Evolutionary conservation across 495 filamentous ascomycete genomes (phyloP).

Genomic region (Penicillium nucicola): DNA sequence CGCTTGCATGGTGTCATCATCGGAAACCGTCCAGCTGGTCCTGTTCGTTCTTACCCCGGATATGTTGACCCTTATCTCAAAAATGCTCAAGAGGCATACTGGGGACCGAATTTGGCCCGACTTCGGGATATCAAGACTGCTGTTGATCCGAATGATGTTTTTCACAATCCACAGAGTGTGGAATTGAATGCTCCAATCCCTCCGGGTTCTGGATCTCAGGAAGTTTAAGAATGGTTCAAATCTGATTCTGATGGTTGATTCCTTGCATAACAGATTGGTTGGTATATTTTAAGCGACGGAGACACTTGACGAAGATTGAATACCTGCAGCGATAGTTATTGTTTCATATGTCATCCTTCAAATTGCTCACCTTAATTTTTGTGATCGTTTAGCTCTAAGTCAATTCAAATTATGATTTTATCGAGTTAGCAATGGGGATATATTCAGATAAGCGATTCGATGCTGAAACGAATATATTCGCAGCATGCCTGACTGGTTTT

Average conservation of each 20-base stretch:
- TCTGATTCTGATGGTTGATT: not conserved
- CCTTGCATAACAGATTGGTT: not conserved
- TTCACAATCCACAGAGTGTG: slow-evolving; percentile 61
- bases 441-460: too few species aligned
- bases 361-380: too few species aligned
- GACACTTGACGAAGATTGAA: not conserved
- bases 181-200: not conserved
- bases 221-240: not conserved
- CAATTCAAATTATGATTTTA: too few species aligned
- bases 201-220: not conserved
- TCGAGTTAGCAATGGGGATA: too few species aligned
- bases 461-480: too few species aligned
- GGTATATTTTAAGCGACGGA: not conserved
- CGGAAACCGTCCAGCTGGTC: slow-evolving; percentile 19
- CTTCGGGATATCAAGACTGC: slow-evolving; percentile 52
- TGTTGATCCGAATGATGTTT: slow-evolving; percentile 56
- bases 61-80: slow-evolving; percentile 64
- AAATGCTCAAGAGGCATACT: slow-evolving; percentile 50
- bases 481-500: too few species aligned
- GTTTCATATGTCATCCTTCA: not conserved
- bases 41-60: slow-evolving; percentile 57
- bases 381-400: too few species aligned
- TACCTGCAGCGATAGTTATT: not conserved
- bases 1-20: slow-evolving; percentile 41
- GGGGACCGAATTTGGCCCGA: slow-evolving; percentile 47